A percentile compares a stretch with the other conserved stretches of the same genome.
These are phyloP conservation scores for Aureobasidium lini DNA, from an alignment of 2,329 filamentous ascomycete species.

Conservation along the genomic window DNA sequence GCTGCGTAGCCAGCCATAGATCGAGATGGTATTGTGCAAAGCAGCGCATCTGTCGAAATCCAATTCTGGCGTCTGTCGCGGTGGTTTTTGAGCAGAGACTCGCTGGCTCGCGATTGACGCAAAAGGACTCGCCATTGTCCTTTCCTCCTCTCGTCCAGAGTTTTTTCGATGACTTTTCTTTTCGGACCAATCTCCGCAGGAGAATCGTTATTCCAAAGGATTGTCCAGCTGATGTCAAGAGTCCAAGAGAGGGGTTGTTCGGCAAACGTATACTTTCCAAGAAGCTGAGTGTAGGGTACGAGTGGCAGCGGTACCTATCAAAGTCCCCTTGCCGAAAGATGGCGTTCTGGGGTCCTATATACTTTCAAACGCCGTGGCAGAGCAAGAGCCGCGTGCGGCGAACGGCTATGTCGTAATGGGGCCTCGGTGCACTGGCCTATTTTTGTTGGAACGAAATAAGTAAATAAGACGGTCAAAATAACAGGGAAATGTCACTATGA, in stretches of 20 bases:
- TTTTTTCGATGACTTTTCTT: background rate
- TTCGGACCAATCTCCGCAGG: background rate
- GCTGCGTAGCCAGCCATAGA: conserved; percentile 29
- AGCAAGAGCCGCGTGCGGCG: background rate
- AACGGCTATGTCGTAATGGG: conserved; percentile 8
- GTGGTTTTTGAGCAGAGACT: conserved; percentile 21
- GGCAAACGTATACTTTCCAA: background rate
- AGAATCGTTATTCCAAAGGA: background rate
- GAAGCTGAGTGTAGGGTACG: background rate
- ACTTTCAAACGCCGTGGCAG: background rate
- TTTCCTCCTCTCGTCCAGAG: background rate
- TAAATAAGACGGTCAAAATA: background rate
- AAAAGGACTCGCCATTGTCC: conserved; percentile 18
- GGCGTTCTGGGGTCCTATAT: conserved; percentile 5
- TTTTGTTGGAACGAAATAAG: background rate
- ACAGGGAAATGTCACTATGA: background rate
- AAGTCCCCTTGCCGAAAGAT: background rate
- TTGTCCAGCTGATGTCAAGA: background rate
- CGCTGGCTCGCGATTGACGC: conserved; percentile 25
- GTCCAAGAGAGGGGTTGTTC: background rate
- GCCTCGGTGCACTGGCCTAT: conserved; percentile 1
- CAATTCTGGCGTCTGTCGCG: conserved; percentile 19
- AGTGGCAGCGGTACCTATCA: background rate
- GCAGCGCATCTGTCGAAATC: conserved; percentile 27
- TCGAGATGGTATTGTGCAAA: conserved; percentile 27